Conservation (phyloP, 176 grass and related monocot species). For the Carex parvula region DNA sequence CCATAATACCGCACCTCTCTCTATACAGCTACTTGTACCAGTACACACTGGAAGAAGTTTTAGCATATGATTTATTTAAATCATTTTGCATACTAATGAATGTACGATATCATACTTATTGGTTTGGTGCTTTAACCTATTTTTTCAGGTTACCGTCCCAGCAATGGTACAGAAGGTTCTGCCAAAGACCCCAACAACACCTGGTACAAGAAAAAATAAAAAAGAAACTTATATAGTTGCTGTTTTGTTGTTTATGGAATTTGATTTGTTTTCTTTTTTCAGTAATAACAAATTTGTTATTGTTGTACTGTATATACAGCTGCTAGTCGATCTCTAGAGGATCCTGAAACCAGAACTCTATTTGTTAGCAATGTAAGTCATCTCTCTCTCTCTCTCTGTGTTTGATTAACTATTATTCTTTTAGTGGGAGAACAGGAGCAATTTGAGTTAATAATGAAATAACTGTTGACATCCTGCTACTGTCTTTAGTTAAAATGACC, state of each 20-base stretch:
- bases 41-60: background rate
- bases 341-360: conserved; percentile 29
- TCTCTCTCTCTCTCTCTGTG: background rate
- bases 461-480: background rate
- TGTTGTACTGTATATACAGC: conserved; percentile 5
- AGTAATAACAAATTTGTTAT: background rate
- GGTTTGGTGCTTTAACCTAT: background rate
- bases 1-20: background rate
- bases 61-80: background rate
- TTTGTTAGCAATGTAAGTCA: conserved; percentile 30
- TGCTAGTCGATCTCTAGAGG: conserved; percentile 21
- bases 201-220: background rate
- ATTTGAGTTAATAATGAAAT: background rate
- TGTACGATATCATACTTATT: background rate
- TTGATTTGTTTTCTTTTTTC: background rate
- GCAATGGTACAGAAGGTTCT: conserved; percentile 1
- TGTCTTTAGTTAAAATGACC: background rate
- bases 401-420: background rate
- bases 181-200: conserved; percentile 12
- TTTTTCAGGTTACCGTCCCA: background rate
- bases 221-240: background rate
- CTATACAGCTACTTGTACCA: background rate
- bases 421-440: background rate
- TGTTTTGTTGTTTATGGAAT: background rate
- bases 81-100: background rate